Evolutionary conservation across 2,329 filamentous ascomycete genomes (phyloP), one percentile per base, ranked within the genome.

Genomic region (Xylariaceae sp.): DNA sequence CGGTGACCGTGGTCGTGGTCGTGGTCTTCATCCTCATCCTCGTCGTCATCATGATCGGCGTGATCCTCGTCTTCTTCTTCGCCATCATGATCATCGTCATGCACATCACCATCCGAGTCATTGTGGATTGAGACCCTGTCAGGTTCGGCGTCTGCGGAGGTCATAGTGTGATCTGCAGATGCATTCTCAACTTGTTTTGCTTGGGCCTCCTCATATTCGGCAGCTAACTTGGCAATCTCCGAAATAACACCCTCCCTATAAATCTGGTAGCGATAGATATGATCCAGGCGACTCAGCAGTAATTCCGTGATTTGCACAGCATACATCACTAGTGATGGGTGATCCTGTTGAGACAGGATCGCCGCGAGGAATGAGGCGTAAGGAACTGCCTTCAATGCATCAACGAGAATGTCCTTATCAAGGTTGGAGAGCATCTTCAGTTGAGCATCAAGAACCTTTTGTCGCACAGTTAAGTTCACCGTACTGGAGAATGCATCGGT

Each of bases 401-500:
- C 93, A 62, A 90, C 83, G 3, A 99, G 82, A 54, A 99, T 91
- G 44, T 83, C 80, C 49, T 85, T 86, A 67, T 97, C 91, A n/a
- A 99, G 77, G 65, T 97, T 96, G 10, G 92, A 96, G 8, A 99
- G 82, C 91, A 99, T 97, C 77, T 97, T 97, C 50, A 97, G 78
- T 70, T 99, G 94, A n/a, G 93, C 94, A 17, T 86, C 90, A 39
- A 99, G 81, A 2, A 99, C 94, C 75, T 96, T 97, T 71, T 97
- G 91, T 18, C 95, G 88, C 47, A 99, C 94, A 58, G 86, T 91
- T 13, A 97, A 77, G 70, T 99, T 99, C 64, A 99, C 93, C 0
- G 94, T 99, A 74, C 94, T 97, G 9, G 94, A 97, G 71, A 96
- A 99, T 0, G 92, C 93, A 73, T 99, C 92, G 35, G 94, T 97